Base-by-base conservation (phyloP, 2,329 filamentous ascomycete species). In the Penicillium sp. region DNA sequence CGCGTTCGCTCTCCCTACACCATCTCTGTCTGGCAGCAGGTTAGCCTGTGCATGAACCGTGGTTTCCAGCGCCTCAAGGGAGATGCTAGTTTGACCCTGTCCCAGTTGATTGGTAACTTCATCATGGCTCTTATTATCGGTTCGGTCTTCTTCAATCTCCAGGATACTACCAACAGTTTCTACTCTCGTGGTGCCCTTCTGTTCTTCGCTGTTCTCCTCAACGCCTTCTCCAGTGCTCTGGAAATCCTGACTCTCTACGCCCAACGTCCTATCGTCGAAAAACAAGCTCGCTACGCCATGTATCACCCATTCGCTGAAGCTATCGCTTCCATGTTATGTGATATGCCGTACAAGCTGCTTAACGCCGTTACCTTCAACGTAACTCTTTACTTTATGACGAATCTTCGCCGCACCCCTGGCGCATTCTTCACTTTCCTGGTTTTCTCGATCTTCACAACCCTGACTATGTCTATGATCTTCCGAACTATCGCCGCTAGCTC, bases 161-260 rank as follows among this genome's bases (percentile, higher is more conserved):
- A 84, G 30, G 71, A 82, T 0, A 82, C 81, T n/a, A 89, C 91
- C 0, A 71, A 76, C 19, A 92, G 88, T 70, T 96, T 96, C 81
- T 96, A 88, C 80, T 84, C 86, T 69, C 87, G 92, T 63, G 91
- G 90, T 65, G 88, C 90, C 48, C 82, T 96, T 26, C 81, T 97
- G 55, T 97, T 96, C 85, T 95, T 96, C 73, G 91, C 91, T 67
- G 88, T 93, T 71, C 81, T 97, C 62, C 88, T 95, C 81, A 96
- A 95, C 75, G 92, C 91, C 51, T 95, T 96, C 71, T 84, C 88
- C 63, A 90, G 87, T 73, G 89, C 90, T 58, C 84, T 95, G 42
- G 92, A 95, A 58, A 70, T 70, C 37, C 51, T 70, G 35, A 70
- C 68, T 35, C 67, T 71, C 33, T 60, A 69, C 45, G 63, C 67